phyloP scores from a whole-genome alignment of 441 rosid species.

The Adansonia madagascariensis region DNA sequence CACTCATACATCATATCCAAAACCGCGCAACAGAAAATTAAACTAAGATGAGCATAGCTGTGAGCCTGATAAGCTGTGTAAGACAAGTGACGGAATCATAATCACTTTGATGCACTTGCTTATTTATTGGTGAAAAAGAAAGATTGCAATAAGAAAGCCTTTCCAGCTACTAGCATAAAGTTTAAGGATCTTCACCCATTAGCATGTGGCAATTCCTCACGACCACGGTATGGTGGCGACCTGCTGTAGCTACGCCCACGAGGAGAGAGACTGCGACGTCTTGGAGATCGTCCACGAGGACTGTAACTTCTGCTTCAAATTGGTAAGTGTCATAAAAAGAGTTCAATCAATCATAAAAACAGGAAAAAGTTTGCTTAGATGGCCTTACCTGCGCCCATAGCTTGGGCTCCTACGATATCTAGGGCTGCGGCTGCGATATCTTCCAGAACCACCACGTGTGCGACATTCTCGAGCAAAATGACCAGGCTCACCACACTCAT shows the following conservation, averaged over 20 bases:
- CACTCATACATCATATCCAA: background rate
- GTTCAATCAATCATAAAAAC: background rate
- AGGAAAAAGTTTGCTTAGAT: background rate
- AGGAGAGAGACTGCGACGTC: slow-evolving; percentile 66
- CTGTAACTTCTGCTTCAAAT: slow-evolving; percentile 58
- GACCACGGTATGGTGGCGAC: slow-evolving; percentile 63
- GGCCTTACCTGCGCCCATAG: slow-evolving; percentile 63
- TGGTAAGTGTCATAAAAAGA: background rate
- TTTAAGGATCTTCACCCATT: slow-evolving; percentile 52
- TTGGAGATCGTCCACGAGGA: slow-evolving; percentile 69
- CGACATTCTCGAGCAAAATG: slow-evolving; percentile 86
- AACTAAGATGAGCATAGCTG: background rate
- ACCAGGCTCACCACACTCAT: slow-evolving; percentile 82
- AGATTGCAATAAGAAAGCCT: background rate
- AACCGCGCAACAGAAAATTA: background rate
- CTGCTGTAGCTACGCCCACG: slow-evolving; percentile 70
- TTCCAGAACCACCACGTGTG: slow-evolving; percentile 60
- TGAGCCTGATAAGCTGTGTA: background rate
- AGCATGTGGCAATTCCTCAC: slow-evolving; percentile 67
- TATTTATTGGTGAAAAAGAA: background rate
- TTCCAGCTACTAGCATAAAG: slow-evolving; percentile 12
- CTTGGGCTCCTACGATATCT: slow-evolving; percentile 76
- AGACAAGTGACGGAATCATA: background rate
- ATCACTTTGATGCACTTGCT: background rate
- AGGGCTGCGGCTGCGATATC: slow-evolving; percentile 73